A percentile compares a stretch with the other conserved stretches of the same genome.
These are phyloP conservation scores for Camellia granthamiana DNA, from an alignment of 148 eudicot species.

Conservation along the genomic window DNA sequence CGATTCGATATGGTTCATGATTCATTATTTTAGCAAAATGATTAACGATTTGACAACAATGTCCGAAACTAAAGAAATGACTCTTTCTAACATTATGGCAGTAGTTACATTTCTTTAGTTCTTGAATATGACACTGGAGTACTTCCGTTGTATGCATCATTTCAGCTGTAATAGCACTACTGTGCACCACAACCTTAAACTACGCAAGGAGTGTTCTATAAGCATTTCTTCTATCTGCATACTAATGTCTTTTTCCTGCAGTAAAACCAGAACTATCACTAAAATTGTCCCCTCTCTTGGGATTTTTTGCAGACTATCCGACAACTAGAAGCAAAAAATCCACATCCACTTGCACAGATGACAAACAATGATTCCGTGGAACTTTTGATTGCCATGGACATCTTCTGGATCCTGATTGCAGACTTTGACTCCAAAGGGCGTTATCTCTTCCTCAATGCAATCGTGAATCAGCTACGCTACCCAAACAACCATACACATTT, in stretches of 20 bases:
- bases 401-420: conserved; percentile 54
- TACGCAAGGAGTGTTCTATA: neutral
- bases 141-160: neutral
- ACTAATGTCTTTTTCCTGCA: neutral
- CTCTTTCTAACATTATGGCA: neutral
- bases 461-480: conserved; percentile 81
- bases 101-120: neutral
- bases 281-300: neutral
- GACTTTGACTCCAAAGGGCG: conserved; percentile 84
- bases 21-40: no score
- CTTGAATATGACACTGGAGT: neutral
- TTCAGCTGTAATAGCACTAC: neutral
- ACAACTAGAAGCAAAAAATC: conserved; percentile 56
- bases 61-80: neutral
- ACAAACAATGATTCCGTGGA: conserved; percentile 29
- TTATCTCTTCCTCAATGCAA: conserved; percentile 74
- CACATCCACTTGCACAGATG: conserved; percentile 40
- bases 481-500: conserved; percentile 84
- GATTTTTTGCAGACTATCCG: conserved; percentile 54
- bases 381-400: conserved; percentile 49
- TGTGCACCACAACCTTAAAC: no score
- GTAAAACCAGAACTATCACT: neutral
- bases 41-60: no score
- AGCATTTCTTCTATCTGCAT: neutral
- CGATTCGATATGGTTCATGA: no score